These are phyloP conservation scores for Dentiscutata heterogama DNA, from an alignment of 371 early-diverging fungal species.

Conservation along the genomic window DNA sequence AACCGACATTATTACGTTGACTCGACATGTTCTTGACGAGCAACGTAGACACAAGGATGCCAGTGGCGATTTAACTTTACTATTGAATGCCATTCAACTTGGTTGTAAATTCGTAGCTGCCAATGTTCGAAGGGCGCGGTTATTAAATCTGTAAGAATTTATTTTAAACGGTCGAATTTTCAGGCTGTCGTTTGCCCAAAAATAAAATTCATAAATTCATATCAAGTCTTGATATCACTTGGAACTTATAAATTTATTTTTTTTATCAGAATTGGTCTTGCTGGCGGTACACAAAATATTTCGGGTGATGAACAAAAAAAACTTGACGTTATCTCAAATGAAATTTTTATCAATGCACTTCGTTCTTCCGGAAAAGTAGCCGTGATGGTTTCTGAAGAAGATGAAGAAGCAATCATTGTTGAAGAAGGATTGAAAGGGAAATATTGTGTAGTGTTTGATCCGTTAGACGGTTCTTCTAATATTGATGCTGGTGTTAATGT, in stretches of 20 bases:
- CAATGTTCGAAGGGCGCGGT: constrained; percentile 95
- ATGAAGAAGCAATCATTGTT: constrained; percentile 93
- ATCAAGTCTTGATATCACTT: neutral
- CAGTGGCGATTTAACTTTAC: constrained; percentile 94
- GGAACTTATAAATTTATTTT: neutral
- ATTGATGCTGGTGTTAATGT: constrained; percentile 98
- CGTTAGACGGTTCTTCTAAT: constrained; percentile 96
- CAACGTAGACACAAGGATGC: constrained; percentile 91
- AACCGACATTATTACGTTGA: constrained; percentile 95
- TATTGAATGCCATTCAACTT: constrained; percentile 91
- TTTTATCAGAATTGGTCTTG: constrained; percentile 81
- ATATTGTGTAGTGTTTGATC: constrained; percentile 98
- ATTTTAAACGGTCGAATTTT: neutral
- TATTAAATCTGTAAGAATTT: constrained; percentile 90
- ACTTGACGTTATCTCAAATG: constrained; percentile 96
- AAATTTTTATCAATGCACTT: constrained; percentile 96
- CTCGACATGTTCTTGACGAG: constrained; percentile 91
- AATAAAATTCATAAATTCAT: too few species aligned
- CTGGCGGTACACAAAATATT: constrained; percentile 86
- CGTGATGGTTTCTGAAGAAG: constrained; percentile 95
- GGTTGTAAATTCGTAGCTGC: constrained; percentile 98
- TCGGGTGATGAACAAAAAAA: constrained; percentile 98
- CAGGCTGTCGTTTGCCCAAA: neutral
- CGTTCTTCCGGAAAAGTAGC: constrained; percentile 92
- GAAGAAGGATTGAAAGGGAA: constrained; percentile 80